Percentiles rank a stretch among this genome's conserved stretches.
phyloP scores from a whole-genome alignment of 176 grass and related monocot genomes.

The Aechmea fasciata region DNA sequence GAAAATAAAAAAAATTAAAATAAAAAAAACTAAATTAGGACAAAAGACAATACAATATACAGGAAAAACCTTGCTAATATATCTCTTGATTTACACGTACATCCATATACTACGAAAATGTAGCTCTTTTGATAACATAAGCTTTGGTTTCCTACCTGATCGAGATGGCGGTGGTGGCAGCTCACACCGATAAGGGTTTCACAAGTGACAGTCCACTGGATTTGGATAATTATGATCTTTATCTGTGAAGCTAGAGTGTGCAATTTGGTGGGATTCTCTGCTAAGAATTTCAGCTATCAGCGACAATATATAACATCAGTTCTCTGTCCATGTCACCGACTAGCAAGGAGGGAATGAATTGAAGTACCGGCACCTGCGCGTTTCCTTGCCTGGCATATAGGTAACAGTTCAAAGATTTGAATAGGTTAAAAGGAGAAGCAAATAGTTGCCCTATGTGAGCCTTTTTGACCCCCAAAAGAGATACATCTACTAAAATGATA shows the following conservation, averaged over 20 bases:
- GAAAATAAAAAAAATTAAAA: no score
- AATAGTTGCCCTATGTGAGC: not conserved
- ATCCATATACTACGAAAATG: not conserved
- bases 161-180: not conserved
- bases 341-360: conserved; percentile 51
- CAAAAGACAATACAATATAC: no score
- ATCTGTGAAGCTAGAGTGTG: not conserved
- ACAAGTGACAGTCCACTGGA: not conserved
- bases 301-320: not conserved
- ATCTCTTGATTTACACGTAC: not conserved
- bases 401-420: not conserved
- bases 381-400: conserved; percentile 52
- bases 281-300: not conserved
- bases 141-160: not conserved
- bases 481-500: not conserved
- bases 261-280: not conserved
- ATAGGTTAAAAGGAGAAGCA: not conserved
- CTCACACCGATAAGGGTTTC: not conserved
- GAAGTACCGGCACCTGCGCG: conserved; percentile 53
- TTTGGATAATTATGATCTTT: not conserved
- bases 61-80: not conserved
- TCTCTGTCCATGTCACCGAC: conserved; percentile 36
- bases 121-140: not conserved
- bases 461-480: not conserved
- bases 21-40: no score